Percentiles rank a stretch among this genome's conserved stretches.
Evolutionary conservation across 495 filamentous ascomycete species (phyloP).

Genomic region (Pyrenula massariospora): DNA sequence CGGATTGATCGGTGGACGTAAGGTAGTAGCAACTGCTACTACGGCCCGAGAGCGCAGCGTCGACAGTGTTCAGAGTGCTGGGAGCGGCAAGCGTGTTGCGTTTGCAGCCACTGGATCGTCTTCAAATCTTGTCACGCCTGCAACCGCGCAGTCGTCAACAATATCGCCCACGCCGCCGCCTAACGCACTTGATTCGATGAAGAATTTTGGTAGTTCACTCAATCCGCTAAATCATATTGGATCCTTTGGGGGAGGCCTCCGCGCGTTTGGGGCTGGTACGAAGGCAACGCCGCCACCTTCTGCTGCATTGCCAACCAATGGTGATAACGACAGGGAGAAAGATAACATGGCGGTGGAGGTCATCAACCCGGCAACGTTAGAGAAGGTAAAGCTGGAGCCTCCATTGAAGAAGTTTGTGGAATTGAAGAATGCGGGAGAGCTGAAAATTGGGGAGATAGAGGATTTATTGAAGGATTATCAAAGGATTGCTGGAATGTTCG

Average conservation of each 20-base stretch:
- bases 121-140: slow-evolving; percentile 8
- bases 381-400: slow-evolving; percentile 43
- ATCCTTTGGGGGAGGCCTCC: slow-evolving; percentile 46
- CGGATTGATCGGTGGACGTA: slow-evolving; percentile 50
- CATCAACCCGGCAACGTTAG: slow-evolving; percentile 6
- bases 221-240: slow-evolving; percentile 72
- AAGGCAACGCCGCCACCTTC: slow-evolving; percentile 23
- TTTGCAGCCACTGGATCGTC: slow-evolving; percentile 20
- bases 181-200: slow-evolving; percentile 66
- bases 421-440: slow-evolving; percentile 59
- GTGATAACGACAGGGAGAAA: slow-evolving; percentile 17
- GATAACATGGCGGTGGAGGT: slow-evolving; percentile 5
- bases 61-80: slow-evolving; percentile 59
- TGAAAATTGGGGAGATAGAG: slow-evolving; percentile 71
- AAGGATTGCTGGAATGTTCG: slow-evolving; percentile 41
- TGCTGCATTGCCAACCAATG: slow-evolving; percentile 9
- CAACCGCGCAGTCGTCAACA: slow-evolving; percentile 8
- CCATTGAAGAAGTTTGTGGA: slow-evolving; percentile 77
- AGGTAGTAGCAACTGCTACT: slow-evolving; percentile 14
- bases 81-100: slow-evolving; percentile 40
- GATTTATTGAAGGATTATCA: slow-evolving; percentile 82
- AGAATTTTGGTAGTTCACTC: slow-evolving; percentile 68
- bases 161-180: slow-evolving; percentile 18
- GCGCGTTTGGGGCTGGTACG: slow-evolving; percentile 58
- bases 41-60: slow-evolving; percentile 55